phyloP scores from a whole-genome alignment of 2,329 filamentous ascomycete genomes.

The Colletotrichum sidae region DNA sequence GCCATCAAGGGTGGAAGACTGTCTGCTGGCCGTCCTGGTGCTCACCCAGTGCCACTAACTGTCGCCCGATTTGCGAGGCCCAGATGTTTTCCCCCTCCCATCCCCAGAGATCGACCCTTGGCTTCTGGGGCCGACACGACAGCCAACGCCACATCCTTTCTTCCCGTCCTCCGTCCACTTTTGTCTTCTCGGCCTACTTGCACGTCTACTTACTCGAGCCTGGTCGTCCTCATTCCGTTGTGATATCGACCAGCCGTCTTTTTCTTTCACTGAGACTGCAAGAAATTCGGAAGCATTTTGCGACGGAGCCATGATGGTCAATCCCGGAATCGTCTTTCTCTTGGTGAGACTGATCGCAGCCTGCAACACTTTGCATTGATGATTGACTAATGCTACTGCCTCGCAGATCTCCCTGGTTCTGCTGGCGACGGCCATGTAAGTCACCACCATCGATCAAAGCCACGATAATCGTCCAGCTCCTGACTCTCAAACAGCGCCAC shows the following conservation, averaged over 20 bases:
- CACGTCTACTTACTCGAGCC: conserved; percentile 1
- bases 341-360: conserved; percentile 42
- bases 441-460: background rate
- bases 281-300: background rate
- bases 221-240: background rate
- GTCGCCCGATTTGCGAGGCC: conserved; percentile 15
- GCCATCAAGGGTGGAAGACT: background rate
- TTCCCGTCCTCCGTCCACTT: conserved; percentile 14
- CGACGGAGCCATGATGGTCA: conserved; percentile 40
- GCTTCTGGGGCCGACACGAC: conserved; percentile 3
- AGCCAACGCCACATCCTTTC: conserved; percentile 27
- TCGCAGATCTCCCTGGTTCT: conserved; percentile 45
- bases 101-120: conserved; percentile 28
- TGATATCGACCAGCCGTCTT: background rate
- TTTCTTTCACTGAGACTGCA: background rate
- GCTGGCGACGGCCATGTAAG: conserved; percentile 48
- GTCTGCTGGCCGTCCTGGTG: background rate
- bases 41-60: background rate
- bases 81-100: conserved; percentile 10
- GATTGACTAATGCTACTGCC: background rate
- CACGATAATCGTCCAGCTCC: background rate
- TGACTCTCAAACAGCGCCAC: conserved; percentile 46
- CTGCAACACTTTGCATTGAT: background rate
- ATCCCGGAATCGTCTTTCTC: conserved; percentile 46
- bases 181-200: conserved; percentile 11